These are phyloP conservation scores for Thelephora terrestris DNA, from an alignment of 1,284 basidiomycete genomes.

Conservation along the genomic window DNA sequence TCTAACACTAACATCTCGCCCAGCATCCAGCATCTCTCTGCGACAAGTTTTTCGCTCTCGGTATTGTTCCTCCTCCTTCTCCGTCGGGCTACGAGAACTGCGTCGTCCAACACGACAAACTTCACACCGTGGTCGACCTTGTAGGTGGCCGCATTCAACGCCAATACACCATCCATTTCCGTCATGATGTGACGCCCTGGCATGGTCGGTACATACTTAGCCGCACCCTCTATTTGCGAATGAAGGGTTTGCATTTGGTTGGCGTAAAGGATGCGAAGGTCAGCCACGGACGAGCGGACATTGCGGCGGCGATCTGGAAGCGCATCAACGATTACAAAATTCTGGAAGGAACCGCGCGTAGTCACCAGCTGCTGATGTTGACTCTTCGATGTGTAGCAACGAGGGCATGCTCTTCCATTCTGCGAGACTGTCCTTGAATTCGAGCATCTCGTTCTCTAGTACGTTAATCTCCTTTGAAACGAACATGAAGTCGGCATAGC, in stretches of 20 bases:
- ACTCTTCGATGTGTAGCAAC: conserved; percentile 82
- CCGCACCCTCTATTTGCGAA: conserved; percentile 89
- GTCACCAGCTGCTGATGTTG: conserved; percentile 42
- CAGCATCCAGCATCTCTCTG: conserved; percentile 87
- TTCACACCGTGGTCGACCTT: conserved; percentile 82
- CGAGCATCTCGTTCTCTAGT: conserved; percentile 96
- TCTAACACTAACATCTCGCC: conserved; percentile 92
- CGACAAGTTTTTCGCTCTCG: conserved; percentile 63
- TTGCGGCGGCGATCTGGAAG: conserved; percentile 47
- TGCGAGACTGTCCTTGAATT: conserved; percentile 86
- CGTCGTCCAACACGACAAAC: conserved; percentile 88
- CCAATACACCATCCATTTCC: conserved; percentile 78
- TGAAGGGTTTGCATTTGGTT: conserved; percentile 91
- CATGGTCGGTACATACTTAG: conserved; percentile 87
- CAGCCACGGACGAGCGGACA: conserved; percentile 83
- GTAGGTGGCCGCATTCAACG: conserved; percentile 93
- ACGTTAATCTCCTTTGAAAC: conserved; percentile 97
- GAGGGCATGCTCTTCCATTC: conserved; percentile 96
- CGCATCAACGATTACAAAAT: conserved; percentile 3
- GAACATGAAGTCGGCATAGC: conserved; percentile 92
- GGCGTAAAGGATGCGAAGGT: conserved; percentile 89
- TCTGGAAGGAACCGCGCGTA: conserved; percentile 3
- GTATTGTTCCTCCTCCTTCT: conserved; percentile 37
- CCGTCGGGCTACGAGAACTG: conserved; percentile 77
- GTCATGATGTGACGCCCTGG: conserved; percentile 86